Evolutionary conservation across 768 basidiomycete genomes (phyloP), one percentile per base, ranked within the genome.

Genomic region (Mycena floridula): DNA sequence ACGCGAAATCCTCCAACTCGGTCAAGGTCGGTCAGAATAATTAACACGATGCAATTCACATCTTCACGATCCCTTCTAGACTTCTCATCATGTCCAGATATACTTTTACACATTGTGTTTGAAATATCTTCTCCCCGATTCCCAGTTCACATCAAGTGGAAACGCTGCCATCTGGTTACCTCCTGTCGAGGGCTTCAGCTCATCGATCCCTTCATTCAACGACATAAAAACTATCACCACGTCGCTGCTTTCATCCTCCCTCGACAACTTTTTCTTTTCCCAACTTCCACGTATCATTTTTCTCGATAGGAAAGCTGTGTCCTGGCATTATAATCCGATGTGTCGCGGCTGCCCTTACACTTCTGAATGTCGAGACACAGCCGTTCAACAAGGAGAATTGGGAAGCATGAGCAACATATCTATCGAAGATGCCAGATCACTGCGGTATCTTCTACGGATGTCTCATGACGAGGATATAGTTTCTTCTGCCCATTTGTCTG

Each of bases 1-100:
- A 77, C 47, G 73, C 72, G 2, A 77, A 77, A 55, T 66, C 68
- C 0, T 74, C 73, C 11, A 68, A 63, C 49, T 45, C 55, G 38
- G 67, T 75, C 32, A 76, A 76, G 67, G 74, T 74, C 40, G 22
- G 56, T 42, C 21, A 18, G 22, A 26, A 37, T 8, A 40, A 25
- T 20, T 16, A 12, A n/a, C n/a, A n/a, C n/a, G n/a, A n/a, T n/a
- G n/a, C n/a, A n/a, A n/a, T n/a, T n/a, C n/a, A n/a, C n/a, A n/a
- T n/a, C n/a, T n/a, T 25, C 25, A 23, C 32, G 41, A 32, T 16
- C 22, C 20, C 23, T 37, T 40, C 15, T 36, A 76, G 73, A 69
- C 73, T 20, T 67, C 73, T 7, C 75, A 77, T 50, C 71, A 73
- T 39, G 68, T 69, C 26, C 75, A 77, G 55, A 71, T 75, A 16